Conservation (phyloP, 2,329 filamentous ascomycete species). For the Bertia moriformis region DNA sequence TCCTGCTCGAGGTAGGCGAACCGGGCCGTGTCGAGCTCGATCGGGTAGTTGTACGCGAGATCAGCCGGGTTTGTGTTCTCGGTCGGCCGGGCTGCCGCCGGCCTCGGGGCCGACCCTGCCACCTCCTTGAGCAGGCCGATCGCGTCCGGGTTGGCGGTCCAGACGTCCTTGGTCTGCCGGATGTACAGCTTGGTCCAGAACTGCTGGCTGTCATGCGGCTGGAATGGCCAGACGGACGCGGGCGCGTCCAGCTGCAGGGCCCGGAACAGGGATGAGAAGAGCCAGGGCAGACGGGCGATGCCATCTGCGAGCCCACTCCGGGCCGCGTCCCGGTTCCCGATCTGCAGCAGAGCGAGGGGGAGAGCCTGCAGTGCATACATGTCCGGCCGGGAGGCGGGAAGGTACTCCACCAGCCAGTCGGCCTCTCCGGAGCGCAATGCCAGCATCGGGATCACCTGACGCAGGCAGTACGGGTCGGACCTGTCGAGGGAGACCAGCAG, state of each 20-base stretch:
- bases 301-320: constrained; percentile 49
- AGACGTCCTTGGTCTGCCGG: constrained; percentile 63
- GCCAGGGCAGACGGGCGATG: constrained; percentile 67
- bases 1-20: constrained; percentile 69
- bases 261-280: constrained; percentile 67
- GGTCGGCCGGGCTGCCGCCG: constrained; percentile 18
- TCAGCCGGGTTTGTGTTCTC: too few relatives aligned
- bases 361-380: constrained; percentile 64
- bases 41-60: too few relatives aligned
- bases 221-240: constrained; percentile 67
- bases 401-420: constrained; percentile 47
- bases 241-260: constrained; percentile 68
- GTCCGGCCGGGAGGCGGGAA: constrained; percentile 27
- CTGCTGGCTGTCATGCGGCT: constrained; percentile 48
- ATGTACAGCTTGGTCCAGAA: constrained; percentile 67
- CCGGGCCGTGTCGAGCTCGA: constrained; percentile 42
- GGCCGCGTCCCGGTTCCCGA: constrained; percentile 51
- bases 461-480: constrained; percentile 69
- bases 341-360: constrained; percentile 61
- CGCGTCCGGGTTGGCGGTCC: constrained; percentile 68
- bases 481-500: constrained; percentile 63
- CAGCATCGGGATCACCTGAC: constrained; percentile 68
- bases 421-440: constrained; percentile 70
- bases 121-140: constrained; percentile 56
- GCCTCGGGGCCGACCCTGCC: constrained; percentile 36